These are phyloP conservation scores for Nothophytophthora sp. DNA, from an alignment of 352 stramenopile genomes.

Conservation along the genomic window DNA sequence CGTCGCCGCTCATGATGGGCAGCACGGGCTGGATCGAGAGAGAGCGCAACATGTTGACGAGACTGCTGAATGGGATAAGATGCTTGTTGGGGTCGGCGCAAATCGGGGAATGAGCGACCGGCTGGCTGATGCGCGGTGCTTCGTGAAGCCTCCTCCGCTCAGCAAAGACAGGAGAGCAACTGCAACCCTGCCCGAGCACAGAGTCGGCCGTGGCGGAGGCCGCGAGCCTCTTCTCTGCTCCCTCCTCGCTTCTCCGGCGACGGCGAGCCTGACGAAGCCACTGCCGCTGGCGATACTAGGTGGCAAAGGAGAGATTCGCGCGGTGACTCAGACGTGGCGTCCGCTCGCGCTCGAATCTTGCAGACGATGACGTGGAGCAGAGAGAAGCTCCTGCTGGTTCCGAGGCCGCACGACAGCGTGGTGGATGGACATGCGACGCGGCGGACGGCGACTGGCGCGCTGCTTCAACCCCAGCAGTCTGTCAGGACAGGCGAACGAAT, in stretches of 20 bases:
- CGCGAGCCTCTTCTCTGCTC: too few species aligned
- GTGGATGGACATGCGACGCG: slow-evolving; percentile 11
- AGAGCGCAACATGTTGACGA: slow-evolving; percentile 32
- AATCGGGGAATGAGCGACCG: slow-evolving; percentile 29
- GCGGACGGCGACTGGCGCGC: too few species aligned
- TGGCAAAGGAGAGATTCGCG: too few species aligned
- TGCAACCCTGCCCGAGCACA: too few species aligned
- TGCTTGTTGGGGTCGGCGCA: background rate
- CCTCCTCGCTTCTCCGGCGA: too few species aligned
- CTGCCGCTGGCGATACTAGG: too few species aligned
- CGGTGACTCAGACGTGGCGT: too few species aligned
- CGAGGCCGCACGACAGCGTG: background rate
- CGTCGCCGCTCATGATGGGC: slow-evolving; percentile 22
- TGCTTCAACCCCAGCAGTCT: slow-evolving; percentile 12
- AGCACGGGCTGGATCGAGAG: slow-evolving; percentile 31
- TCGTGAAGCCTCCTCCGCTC: too few species aligned
- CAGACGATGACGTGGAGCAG: slow-evolving; percentile 4
- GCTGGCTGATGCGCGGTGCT: background rate
- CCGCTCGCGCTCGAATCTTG: slow-evolving; percentile 20
- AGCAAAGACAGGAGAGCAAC: too few species aligned
- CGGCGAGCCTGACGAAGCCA: too few species aligned
- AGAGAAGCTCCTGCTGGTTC: slow-evolving; percentile 4
- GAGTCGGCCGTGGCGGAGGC: too few species aligned
- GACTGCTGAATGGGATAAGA: background rate
- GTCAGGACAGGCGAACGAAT: slow-evolving; percentile 16